Percentiles rank a stretch among this genome's conserved stretches.
Conservation (phyloP, 164 flowering plant species). For the Akebia trifoliata region DNA sequence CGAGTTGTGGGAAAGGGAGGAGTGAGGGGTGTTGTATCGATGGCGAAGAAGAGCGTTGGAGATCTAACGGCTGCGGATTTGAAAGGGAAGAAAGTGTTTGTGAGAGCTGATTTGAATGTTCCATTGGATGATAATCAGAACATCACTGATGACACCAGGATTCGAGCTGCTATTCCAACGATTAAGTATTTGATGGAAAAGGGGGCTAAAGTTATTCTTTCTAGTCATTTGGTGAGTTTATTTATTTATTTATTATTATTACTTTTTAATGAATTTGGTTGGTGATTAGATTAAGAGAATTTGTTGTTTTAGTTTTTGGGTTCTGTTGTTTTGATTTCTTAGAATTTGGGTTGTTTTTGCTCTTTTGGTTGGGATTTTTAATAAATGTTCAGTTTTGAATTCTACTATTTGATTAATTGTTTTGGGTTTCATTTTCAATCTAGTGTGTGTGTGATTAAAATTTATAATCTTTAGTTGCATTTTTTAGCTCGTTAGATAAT, state of each 20-base stretch:
- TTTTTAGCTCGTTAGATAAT: background rate
- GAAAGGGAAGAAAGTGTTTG: slow-evolving; percentile 79
- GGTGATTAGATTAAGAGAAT: background rate
- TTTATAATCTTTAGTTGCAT: background rate
- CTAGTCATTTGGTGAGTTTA: slow-evolving; percentile 62
- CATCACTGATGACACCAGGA: slow-evolving; percentile 73
- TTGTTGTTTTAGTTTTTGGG: background rate
- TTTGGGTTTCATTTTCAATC: background rate
- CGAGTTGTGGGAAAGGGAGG: slow-evolving; percentile 22
- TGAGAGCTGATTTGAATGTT: slow-evolving; percentile 73
- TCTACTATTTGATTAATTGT: background rate
- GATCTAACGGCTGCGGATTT: slow-evolving; percentile 55
- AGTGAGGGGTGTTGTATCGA: slow-evolving; percentile 37
- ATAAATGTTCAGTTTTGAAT: background rate
- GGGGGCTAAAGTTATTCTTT: slow-evolving; percentile 77
- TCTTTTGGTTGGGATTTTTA: background rate
- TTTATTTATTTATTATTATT: background rate
- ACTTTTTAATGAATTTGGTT: background rate
- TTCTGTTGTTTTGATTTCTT: background rate
- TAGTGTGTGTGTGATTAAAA: no score
- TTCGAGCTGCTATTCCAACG: slow-evolving; percentile 74
- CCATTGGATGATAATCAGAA: slow-evolving; percentile 66
- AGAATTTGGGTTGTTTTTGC: background rate
- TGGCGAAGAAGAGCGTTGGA: slow-evolving; percentile 78
- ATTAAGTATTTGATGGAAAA: slow-evolving; percentile 60